These are phyloP conservation scores for Fistulifera solaris DNA, from an alignment of 108 stramenopile genomes.

Conservation along the genomic window DNA sequence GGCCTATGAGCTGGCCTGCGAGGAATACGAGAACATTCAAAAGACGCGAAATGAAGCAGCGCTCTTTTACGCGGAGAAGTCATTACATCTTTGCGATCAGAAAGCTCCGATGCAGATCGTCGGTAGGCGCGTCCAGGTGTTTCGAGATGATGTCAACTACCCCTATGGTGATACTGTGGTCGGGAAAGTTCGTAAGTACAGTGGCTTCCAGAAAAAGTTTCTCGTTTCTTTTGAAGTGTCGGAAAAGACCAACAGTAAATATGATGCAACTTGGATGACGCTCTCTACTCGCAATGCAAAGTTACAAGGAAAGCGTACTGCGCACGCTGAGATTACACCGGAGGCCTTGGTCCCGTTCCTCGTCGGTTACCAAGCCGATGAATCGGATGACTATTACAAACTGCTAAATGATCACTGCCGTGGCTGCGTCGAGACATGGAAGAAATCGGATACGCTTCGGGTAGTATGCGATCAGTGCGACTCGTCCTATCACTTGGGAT, in stretches of 20 bases:
- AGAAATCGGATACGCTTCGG: conserved; percentile 17
- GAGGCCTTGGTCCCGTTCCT: conserved; percentile 45
- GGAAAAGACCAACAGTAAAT: conserved; percentile 25
- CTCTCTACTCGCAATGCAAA: conserved; percentile 7
- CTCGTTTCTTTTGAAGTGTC: conserved; percentile 39
- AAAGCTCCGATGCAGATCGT: conserved; percentile 12
- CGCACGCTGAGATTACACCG: conserved; percentile 8
- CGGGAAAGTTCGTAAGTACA: conserved; percentile 34
- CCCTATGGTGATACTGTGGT: conserved; percentile 52
- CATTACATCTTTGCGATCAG: conserved; percentile 2
- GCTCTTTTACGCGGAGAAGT: conserved; percentile 35
- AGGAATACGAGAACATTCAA: conserved; percentile 31
- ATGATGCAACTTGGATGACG: conserved; percentile 38
- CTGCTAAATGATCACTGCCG: conserved; percentile 21
- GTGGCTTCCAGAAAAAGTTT: conserved; percentile 36
- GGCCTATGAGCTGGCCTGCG: conserved; percentile 26
- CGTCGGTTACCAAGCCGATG: conserved; percentile 22
- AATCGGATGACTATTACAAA: conserved; percentile 6
- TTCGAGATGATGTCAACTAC: conserved; percentile 51
- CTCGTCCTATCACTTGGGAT: conserved; percentile 34
- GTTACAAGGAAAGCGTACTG: conserved; percentile 28
- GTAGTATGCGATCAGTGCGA: conserved; percentile 30
- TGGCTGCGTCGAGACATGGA: conserved; percentile 38
- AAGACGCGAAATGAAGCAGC: conserved; percentile 40
- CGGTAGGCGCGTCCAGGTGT: conserved; percentile 39